phyloP scores from a whole-genome alignment of 805 yeast genomes.

The Hyphopichia homilentoma region DNA sequence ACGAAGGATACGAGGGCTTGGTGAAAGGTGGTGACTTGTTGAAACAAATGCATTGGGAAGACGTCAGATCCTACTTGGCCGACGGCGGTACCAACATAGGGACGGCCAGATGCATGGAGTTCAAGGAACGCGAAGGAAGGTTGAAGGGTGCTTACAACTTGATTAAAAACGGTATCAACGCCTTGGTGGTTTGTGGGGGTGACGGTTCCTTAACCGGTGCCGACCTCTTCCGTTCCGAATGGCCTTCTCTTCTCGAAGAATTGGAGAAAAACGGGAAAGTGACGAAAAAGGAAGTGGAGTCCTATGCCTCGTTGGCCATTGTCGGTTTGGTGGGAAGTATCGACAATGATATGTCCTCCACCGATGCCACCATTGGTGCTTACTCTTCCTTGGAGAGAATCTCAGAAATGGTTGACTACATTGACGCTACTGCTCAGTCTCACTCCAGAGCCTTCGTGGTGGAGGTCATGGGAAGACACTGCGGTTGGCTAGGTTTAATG shows the following conservation, averaged over 20 bases:
- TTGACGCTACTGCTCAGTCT: constrained; percentile 79
- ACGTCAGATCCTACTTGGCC: constrained; percentile 66
- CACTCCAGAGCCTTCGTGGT: constrained; percentile 82
- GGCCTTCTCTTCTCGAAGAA: constrained; percentile 69
- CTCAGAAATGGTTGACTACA: constrained; percentile 71
- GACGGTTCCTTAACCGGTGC: constrained; percentile 85
- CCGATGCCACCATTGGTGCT: constrained; percentile 80
- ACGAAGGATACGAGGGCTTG: constrained; percentile 73
- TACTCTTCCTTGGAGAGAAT: constrained; percentile 75
- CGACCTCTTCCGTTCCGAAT: constrained; percentile 68
- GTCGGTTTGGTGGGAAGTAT: constrained; percentile 81
- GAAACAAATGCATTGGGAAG: constrained; percentile 65
- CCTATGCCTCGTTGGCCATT: constrained; percentile 57
- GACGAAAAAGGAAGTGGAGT: constrained; percentile 42
- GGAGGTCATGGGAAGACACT: constrained; percentile 87
- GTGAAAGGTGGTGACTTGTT: constrained; percentile 63
- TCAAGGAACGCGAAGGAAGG: constrained; percentile 65
- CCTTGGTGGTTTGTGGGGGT: constrained; percentile 77
- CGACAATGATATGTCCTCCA: constrained; percentile 81
- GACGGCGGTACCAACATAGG: constrained; percentile 79
- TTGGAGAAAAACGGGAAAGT: constrained; percentile 44
- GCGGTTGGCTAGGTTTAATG: constrained; percentile 85
- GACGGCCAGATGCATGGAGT: constrained; percentile 70
- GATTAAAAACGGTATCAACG: constrained; percentile 71
- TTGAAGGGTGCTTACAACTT: constrained; percentile 60